These are phyloP conservation scores for Xylaria sp. DNA, from an alignment of 2,329 filamentous ascomycete species.

Conservation along the genomic window DNA sequence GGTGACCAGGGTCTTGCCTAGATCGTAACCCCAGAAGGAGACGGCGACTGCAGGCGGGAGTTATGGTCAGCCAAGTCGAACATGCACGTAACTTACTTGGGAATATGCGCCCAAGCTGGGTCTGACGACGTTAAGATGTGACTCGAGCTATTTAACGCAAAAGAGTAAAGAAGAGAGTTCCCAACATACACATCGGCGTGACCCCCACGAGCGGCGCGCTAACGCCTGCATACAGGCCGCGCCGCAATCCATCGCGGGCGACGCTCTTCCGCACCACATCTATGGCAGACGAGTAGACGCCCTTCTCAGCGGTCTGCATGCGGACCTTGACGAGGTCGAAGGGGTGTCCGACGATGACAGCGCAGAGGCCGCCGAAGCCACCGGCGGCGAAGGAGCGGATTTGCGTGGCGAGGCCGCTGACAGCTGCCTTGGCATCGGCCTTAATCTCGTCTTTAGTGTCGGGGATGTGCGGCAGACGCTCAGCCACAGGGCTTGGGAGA, in stretches of 20 bases:
- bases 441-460: conserved; percentile 52
- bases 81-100: too few relatives aligned
- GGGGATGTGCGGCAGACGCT: conserved; percentile 49
- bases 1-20: conserved; percentile 88
- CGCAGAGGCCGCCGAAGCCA: conserved; percentile 91
- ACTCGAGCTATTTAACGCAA: background rate
- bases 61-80: too few relatives aligned
- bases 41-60: conserved; percentile 61
- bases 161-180: background rate
- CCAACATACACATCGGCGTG: conserved; percentile 91
- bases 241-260: conserved; percentile 78
- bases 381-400: conserved; percentile 86
- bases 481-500: conserved; percentile 14
- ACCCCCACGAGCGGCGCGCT: conserved; percentile 93
- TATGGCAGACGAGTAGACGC: conserved; percentile 86
- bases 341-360: conserved; percentile 92
- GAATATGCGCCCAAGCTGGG: too few relatives aligned
- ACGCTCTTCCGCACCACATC: conserved; percentile 91
- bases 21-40: conserved; percentile 86
- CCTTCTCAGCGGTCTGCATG: conserved; percentile 92
- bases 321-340: conserved; percentile 98
- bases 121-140: too few relatives aligned
- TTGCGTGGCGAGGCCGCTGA: conserved; percentile 51
- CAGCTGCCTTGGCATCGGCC: conserved; percentile 48
- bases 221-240: conserved; percentile 95